Evolutionary conservation across 1,139 yeast genomes (phyloP).

Genomic region (Candida sp.): DNA sequence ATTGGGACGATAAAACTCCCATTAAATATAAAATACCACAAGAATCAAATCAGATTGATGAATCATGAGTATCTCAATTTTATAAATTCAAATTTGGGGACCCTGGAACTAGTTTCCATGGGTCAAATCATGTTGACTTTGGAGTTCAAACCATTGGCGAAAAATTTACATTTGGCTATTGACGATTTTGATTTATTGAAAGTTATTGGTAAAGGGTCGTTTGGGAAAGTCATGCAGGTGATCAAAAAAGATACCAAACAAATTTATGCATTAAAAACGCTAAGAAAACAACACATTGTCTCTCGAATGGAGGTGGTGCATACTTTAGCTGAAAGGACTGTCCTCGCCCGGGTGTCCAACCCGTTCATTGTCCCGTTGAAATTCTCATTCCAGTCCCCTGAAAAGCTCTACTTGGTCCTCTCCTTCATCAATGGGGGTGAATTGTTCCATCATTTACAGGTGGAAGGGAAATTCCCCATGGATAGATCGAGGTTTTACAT

Average conservation of each 20-base stretch:
- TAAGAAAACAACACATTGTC: constrained; percentile 90
- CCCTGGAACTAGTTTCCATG: constrained; percentile 16
- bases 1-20: constrained; percentile 45
- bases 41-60: constrained; percentile 36
- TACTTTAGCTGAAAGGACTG: constrained; percentile 94
- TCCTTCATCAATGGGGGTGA: constrained; percentile 98
- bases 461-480: constrained; percentile 85
- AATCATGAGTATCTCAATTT: constrained; percentile 48
- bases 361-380: constrained; percentile 99
- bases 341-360: constrained; percentile 84
- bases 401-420: constrained; percentile 83
- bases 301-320: constrained; percentile 95
- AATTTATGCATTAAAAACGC: constrained; percentile 89
- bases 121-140: constrained; percentile 67
- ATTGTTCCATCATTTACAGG: constrained; percentile 88
- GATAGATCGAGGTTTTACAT: constrained; percentile 91
- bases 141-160: constrained; percentile 70
- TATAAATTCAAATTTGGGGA: constrained; percentile 20
- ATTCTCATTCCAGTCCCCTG: constrained; percentile 95
- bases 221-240: constrained; percentile 99
- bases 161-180: constrained; percentile 63
- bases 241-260: constrained; percentile 92
- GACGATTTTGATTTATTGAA: constrained; percentile 91
- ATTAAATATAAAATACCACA: constrained; percentile 36
- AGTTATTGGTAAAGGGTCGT: constrained; percentile 96